Evolutionary conservation across 352 stramenopile species (phyloP).

Genomic region (Phytophthora pisi): DNA sequence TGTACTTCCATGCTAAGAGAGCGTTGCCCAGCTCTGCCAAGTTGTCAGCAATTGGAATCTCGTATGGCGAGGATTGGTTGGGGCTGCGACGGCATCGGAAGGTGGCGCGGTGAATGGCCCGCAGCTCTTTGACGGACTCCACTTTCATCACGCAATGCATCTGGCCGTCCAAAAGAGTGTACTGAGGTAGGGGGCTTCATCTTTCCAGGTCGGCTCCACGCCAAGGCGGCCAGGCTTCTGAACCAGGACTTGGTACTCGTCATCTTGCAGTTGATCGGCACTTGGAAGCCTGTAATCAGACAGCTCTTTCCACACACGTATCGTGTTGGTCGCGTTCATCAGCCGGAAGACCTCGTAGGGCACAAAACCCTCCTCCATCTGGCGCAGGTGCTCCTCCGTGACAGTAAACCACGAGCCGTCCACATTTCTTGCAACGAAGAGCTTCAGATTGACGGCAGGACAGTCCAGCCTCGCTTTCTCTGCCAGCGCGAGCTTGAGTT

Average conservation of each 20-base stretch:
- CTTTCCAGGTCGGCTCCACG: not conserved
- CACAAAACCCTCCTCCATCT: not conserved
- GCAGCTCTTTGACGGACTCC: not conserved
- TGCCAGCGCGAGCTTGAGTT: too few species aligned
- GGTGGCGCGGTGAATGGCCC: not conserved
- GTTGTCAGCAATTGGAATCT: not conserved
- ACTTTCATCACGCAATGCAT: not conserved
- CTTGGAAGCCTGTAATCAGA: not conserved
- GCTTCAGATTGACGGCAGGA: not conserved
- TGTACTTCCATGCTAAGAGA: not conserved
- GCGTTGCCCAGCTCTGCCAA: not conserved
- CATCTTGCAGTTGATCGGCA: not conserved
- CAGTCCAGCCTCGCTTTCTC: too few species aligned
- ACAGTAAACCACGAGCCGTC: not conserved
- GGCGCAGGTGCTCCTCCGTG: not conserved
- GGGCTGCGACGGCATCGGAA: not conserved
- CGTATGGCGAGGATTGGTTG: not conserved
- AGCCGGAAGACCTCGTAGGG: not conserved
- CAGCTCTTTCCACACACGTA: not conserved
- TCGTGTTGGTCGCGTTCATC: too few species aligned
- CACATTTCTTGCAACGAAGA: not conserved
- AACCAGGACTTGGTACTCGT: not conserved
- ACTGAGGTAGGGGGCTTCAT: too few species aligned
- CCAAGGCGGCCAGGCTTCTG: not conserved
- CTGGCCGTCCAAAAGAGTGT: not conserved